Evolutionary conservation across 306 rosid species (phyloP), one percentile per base, ranked within the genome.

Genomic region (Dryas octopetala): DNA sequence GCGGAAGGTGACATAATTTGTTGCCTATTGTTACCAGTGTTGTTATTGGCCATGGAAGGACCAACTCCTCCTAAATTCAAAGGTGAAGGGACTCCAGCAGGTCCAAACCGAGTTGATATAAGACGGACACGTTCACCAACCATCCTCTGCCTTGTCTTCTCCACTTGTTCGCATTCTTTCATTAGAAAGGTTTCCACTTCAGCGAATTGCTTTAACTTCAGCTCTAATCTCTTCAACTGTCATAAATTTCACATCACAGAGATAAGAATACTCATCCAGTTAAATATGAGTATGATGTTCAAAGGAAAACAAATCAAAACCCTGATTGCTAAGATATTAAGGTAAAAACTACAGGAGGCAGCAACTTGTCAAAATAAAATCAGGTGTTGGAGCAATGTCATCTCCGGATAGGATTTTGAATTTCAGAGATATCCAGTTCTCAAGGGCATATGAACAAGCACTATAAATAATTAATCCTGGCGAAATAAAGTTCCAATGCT

Each of bases 161-260:
- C 99, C 74, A 92, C 87, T 85, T 96, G 98, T 70, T 96, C 99
- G 0, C 98, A 92, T 83, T 96, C 99, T 80, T 96, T 96, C 99
- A 92, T 90, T 80, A 96, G 84, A 51, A 89, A 85, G 15, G 99
- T 92, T 84, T 96, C 99, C 74, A 96, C 89, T 87, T 96, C 99
- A 23, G 98, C 99, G 81, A 96, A 96, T 79, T 96, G 99, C 88
- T 96, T 92, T 82, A 96, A 86, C 91, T 96, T 96, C 92, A 96
- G 76, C 82, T 96, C 98, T 86, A 96, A 76, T 87, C 98, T 90
- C 83, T 91, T 96, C 93, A 96, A 81, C 99, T 96, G 93, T 68
- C 57, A 78, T 19, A 76, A 26, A 62, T 52, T 76, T 51, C 23
- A 60, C 43, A 49, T 16, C 55, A 76, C 26, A 52, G 71, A 78